These are phyloP conservation scores for Ceratocystis alfenasii DNA, from an alignment of 2,329 filamentous ascomycete genomes.

Conservation along the genomic window DNA sequence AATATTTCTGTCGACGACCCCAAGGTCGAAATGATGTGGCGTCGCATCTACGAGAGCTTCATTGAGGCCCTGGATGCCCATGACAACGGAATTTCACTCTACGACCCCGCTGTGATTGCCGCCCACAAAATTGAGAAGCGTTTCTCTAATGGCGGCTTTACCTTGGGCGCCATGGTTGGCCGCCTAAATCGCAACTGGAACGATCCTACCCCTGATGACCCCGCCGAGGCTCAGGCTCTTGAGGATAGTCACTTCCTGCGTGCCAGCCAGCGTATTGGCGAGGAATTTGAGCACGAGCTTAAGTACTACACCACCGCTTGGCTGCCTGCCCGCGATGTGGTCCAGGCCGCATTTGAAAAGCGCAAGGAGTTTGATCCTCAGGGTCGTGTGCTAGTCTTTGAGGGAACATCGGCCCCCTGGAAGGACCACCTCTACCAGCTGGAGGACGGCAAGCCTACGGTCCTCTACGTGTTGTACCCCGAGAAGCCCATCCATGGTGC, in stretches of 20 bases:
- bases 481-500: conserved; percentile 62
- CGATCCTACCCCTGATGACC: conserved; percentile 44
- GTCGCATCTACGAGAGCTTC: conserved; percentile 85
- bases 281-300: conserved; percentile 73
- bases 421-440: conserved; percentile 90
- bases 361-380: conserved; percentile 56
- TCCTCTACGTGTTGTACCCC: conserved; percentile 83
- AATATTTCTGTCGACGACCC: conserved; percentile 45
- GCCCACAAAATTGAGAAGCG: conserved; percentile 66
- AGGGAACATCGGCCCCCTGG: conserved; percentile 73
- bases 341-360: conserved; percentile 61
- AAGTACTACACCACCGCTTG: conserved; percentile 64
- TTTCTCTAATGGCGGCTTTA: conserved; percentile 73
- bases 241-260: conserved; percentile 71
- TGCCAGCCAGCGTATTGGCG: conserved; percentile 74
- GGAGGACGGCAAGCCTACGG: conserved; percentile 49
- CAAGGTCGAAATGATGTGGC: conserved; percentile 64
- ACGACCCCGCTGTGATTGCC: conserved; percentile 58
- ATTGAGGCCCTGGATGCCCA: conserved; percentile 94
- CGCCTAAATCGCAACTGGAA: conserved; percentile 75
- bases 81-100: conserved; percentile 83
- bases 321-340: conserved; percentile 75
- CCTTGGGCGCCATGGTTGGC: conserved; percentile 69
- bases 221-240: conserved; percentile 45
- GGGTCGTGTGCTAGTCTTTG: conserved; percentile 72